phyloP scores from a whole-genome alignment of 176 grass and related monocot species.

The Chrysopogon serrulatus region DNA sequence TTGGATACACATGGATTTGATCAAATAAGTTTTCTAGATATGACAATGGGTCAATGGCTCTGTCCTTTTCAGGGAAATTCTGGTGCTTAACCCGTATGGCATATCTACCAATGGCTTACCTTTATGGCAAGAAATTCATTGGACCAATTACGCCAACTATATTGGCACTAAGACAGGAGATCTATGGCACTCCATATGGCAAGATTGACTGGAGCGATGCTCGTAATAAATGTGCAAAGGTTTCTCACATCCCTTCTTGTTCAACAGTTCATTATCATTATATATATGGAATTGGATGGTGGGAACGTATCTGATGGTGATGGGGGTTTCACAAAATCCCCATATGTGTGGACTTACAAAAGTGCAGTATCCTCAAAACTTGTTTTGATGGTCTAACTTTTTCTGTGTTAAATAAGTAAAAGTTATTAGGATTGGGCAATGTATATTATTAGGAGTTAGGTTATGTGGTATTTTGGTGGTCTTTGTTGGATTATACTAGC shows the following conservation, averaged over 20 bases:
- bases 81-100: slow-evolving; percentile 65
- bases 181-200: slow-evolving; percentile 9
- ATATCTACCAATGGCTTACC: slow-evolving; percentile 72
- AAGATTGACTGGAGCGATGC: slow-evolving; percentile 49
- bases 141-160: slow-evolving; percentile 46
- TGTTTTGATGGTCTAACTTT: too few species aligned
- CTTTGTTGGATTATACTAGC: background rate
- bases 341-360: too few species aligned
- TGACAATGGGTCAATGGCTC: background rate
- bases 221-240: slow-evolving; percentile 64
- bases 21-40: background rate
- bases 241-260: background rate
- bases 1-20: too few species aligned
- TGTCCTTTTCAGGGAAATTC: slow-evolving; percentile 39
- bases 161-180: slow-evolving; percentile 40
- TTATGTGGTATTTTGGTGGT: too few species aligned
- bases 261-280: background rate
- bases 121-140: slow-evolving; percentile 61
- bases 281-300: too few species aligned
- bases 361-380: too few species aligned
- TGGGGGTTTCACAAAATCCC: too few species aligned
- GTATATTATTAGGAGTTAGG: too few species aligned
- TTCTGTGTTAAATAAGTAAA: too few species aligned
- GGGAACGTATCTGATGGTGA: too few species aligned
- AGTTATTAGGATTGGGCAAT: too few species aligned